Evolutionary conservation across 805 yeast species (phyloP), one percentile per base, ranked within the genome.

Genomic region (Candida tibetensis): DNA sequence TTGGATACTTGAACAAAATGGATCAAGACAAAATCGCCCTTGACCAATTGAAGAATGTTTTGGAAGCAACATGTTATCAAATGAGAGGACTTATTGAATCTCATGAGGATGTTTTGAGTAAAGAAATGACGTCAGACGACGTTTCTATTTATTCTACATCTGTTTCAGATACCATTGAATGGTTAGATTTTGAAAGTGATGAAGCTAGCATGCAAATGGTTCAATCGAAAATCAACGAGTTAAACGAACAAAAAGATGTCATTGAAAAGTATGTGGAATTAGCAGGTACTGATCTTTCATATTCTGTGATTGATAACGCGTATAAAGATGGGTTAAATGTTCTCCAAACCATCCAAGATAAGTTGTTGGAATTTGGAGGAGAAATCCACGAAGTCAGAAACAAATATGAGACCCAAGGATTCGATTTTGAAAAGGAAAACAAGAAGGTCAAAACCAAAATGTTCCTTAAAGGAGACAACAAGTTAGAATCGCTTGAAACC

Each of bases 181-280:
- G 95, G 95, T 64, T 88, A 27, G 95, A 87, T 34, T 78, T 76
- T 49, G 88, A 79, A 13, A 72, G 86, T 26, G 84, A 76, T 37
- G 67, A 63, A 16, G 74, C 85, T 1, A 45, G 58, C 3, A 12
- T 54, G 15, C 52, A 53, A 3, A 64, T 58, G 4, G 43, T 67
- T 9, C 37, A 51, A 30, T 51, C 39, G 7, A 67, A 62, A 44
- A 36, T 52, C 15, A 37, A 44, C n/a, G 48, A 46, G 18, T 34
- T 67, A 4, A 25, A 41, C 0, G 44, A 39, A 2, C 48, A 52
- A 31, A 53, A 48, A 40, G 27, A 38, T 2, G 46, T 47, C 18
- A 45, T 66, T 35, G 65, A 68, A 25, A 53, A 62, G 3, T 66
- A 59, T 36, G 48, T 76, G 13, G 63, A 63, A 15, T 64, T 79